Base-by-base conservation (phyloP, 306 rosid species). In the Herpetospermum pedunculosum region DNA sequence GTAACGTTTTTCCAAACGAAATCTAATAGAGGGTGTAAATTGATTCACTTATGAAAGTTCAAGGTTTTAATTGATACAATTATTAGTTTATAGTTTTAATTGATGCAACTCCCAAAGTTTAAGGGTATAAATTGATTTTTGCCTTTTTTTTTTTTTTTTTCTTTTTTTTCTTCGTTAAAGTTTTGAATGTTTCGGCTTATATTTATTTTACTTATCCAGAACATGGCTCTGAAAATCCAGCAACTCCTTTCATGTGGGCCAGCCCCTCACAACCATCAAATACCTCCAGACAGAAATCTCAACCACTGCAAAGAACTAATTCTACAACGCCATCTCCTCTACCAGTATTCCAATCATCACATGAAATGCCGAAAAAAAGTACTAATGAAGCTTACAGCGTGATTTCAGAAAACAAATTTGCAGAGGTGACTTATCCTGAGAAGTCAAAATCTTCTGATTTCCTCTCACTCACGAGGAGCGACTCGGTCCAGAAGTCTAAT, bases 361-460 rank as follows among this genome's bases (percentile, higher is more conserved):
- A 79, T 71, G 75, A 70, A 80, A 69, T 60, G 64, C 50, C 26
- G 75, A 82, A 75, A 54, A 77, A 48, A 58, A 72, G 76, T 18
- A 63, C 43, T n/a, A 69, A 79, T 48, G 86, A 80, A 74, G 32
- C 83, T 37, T 28, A 55, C 62, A 69, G 75, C 69, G 54, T 44
- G 77, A 75, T 73, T 35, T 63, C 78, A 46, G 87, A 81, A 79
- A 84, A 78, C 48, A 67, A 32, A 35, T 65, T 79, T 11, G 26
- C 12, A 75, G 80, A 69, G 11, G 23, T 64, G 32, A 2, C 59
- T 70, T 63, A 37, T 43, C 26, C 43, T 65, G 71, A 37, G 77
- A 81, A 81, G 67, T 59, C 85, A 48, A 84, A 81, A 75, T 63
- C 73, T 9, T 47, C 82, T 59, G 84, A 83, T 78, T 63, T 72